Evolutionary conservation across 257 asterid genomes (phyloP), one percentile per base, ranked within the genome.

Genomic region (Solanum infundibuliforme): DNA sequence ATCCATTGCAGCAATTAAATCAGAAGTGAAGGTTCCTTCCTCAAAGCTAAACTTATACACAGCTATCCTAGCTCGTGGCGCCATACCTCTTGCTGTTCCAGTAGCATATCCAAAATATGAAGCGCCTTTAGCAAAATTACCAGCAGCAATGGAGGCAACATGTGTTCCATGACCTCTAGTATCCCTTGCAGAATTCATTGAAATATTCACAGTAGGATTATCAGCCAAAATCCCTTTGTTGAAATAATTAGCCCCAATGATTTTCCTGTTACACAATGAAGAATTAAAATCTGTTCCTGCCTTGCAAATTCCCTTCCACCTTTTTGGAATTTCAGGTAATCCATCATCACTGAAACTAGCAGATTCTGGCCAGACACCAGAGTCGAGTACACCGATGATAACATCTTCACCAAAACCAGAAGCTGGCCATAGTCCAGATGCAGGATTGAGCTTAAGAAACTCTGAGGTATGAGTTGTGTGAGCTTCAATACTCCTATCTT

Each of bases 231-330:
- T 12, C 1, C 87, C 91, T 58, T 79, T 90, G 18, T 86, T 90
- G 86, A 90, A 90, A 76, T 35, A 85, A 62, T 88, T 83, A 2
- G 90, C 90, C 5, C 90, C 90, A 13, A 90, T 52, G 60, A 90
- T 90, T 38, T 90, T 90, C 68, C 58, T 60, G 83, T 90, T 90
- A 46, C 91, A 90, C 83, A 90, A 12, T 32, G 91, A 90, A 20
- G 89, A 86, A 83, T 88, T 88, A 25, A 90, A 90, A 23, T 86
- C 58, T 27, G 38, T 71, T 5, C 91, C 90, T 16, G 32, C 83
- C 58, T 90, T 87, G 60, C 91, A 87, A 5, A 43, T 88, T 25
- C 91, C 90, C 18, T 72, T 90, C 90, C 91, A 90, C 60, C 31
- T 88, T 60, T 73, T 31, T 2, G 91, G 91, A 72, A 86, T 38